Percentiles rank a stretch among this genome's conserved stretches.
Evolutionary conservation across 805 yeast species (phyloP).

Genomic region (Peterozyma toletana): DNA sequence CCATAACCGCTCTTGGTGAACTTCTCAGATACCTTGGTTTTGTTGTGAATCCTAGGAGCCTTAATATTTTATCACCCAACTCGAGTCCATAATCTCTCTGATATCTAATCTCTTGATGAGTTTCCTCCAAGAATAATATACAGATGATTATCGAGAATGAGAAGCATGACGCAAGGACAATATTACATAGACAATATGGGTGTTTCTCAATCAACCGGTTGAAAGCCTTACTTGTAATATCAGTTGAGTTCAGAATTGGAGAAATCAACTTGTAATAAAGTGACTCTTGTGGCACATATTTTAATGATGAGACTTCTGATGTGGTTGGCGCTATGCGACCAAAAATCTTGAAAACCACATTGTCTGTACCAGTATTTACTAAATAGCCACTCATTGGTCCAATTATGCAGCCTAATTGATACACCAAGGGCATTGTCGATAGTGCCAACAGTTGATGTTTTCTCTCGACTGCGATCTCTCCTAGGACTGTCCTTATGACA

Average conservation of each 20-base stretch:
- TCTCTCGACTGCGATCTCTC: conserved; percentile 49
- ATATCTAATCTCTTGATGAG: conserved; percentile 26
- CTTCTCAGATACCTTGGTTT: conserved; percentile 13
- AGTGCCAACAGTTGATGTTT: conserved; percentile 57
- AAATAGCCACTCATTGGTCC: conserved; percentile 46
- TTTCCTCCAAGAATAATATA: conserved; percentile 45
- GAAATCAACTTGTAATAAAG: background rate
- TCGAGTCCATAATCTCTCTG: conserved; percentile 38
- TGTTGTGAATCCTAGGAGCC: conserved; percentile 13
- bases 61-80: conserved; percentile 29
- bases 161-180: conserved; percentile 32
- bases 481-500: conserved; percentile 51
- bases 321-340: background rate
- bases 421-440: conserved; percentile 53
- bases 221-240: conserved; percentile 6
- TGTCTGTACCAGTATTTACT: conserved; percentile 4
- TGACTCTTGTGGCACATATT: background rate
- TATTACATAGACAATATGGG: conserved; percentile 46
- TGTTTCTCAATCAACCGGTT: conserved; percentile 22
- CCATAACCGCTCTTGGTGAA: background rate
- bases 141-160: conserved; percentile 28
- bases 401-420: conserved; percentile 49
- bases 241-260: background rate
- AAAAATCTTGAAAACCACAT: background rate
- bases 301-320: background rate